Base-by-base conservation (phyloP, 2,329 filamentous ascomycete genomes). In the Epichloe uncinata region DNA sequence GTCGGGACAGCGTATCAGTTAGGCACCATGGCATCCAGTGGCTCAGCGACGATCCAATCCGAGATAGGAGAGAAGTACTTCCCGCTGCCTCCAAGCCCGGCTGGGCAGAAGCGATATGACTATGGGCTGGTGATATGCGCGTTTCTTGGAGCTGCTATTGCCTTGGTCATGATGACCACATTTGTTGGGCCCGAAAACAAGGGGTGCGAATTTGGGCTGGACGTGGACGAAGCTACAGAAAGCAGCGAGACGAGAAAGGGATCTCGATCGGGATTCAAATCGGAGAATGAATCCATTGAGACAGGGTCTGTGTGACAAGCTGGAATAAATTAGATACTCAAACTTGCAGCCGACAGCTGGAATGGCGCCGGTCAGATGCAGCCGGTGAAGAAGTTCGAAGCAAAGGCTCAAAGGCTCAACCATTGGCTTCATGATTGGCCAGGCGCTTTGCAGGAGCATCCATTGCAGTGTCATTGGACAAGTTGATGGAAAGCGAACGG, bases 1-100 rank as follows among this genome's bases (percentile, higher is more conserved):
- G 47, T 43, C 8, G 38, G 47, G 15, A 49, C 47, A 5, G 30
- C 47, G 16, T 49, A 49, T 15, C 41, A 49, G 40, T 38, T 49
- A n/a, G 47, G 47, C 22, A 43, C 30, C 7, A 6, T 49, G 47
- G 40, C 40, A 11, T 41, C 41, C 9, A 49, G 38, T 13, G 22
- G 38, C 38, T 42, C 47, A n/a, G 36, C 47, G 16, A 43, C 41
- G 4, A 49, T 49, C 5, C 47, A 49, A 38, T 43, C 47, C 9
- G 38, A 34, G 9, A 22, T 49, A 7, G 47, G 41, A 20, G 47
- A 49, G 22, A 35, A 36, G 0, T 44, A 49, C 16, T 42, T 49
- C n/a, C 26, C 47, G 9, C 40, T 44, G n/a, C 38, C 38, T 12
- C 16, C 44, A 36, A 30, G 26, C 20, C 22, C 38, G n/a, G 33